Percentiles rank a stretch among this genome's conserved stretches.
These are phyloP conservation scores for Amauroascus niger DNA, from an alignment of 2,329 filamentous ascomycete species.

Conservation along the genomic window DNA sequence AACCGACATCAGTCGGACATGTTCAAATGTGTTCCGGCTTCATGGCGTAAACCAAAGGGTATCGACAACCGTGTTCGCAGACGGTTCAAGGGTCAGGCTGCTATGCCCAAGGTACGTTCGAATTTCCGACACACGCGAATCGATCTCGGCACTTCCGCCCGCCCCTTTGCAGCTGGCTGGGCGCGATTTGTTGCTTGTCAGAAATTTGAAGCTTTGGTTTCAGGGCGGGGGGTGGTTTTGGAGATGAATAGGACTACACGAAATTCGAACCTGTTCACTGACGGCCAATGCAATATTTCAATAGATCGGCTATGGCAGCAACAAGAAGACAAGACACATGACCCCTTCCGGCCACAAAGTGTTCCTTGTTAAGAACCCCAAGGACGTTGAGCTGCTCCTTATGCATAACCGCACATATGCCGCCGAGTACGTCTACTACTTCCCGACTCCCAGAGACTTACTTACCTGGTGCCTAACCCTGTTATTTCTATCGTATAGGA, in stretches of 20 bases:
- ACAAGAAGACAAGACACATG: slow-evolving; percentile 99
- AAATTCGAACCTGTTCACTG: background rate
- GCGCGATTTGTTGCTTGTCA: too few relatives aligned
- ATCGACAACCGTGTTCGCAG: slow-evolving; percentile 97
- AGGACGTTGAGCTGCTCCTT: slow-evolving; percentile 91
- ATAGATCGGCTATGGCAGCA: slow-evolving; percentile 96
- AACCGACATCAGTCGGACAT: slow-evolving; percentile 94
- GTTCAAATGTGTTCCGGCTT: slow-evolving; percentile 81
- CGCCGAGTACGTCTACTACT: slow-evolving; percentile 67
- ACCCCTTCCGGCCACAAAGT: slow-evolving; percentile 99
- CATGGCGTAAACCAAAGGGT: slow-evolving; percentile 99
- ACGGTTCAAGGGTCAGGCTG: slow-evolving; percentile 90
- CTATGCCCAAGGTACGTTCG: slow-evolving; percentile 90
- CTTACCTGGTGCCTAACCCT: slow-evolving; percentile 28
- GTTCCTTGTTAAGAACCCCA: slow-evolving; percentile 95
- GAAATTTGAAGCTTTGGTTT: slow-evolving; percentile 1
- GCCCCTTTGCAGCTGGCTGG: too few relatives aligned
- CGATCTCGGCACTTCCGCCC: background rate
- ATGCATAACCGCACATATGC: slow-evolving; percentile 99
- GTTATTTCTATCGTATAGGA: slow-evolving; percentile 47
- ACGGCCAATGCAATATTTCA: slow-evolving; percentile 12
- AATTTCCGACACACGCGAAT: background rate
- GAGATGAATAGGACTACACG: background rate
- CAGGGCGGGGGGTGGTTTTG: background rate
- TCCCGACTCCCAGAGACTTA: slow-evolving; percentile 9